These are phyloP conservation scores for Pestalotiopsis sp. DNA, from an alignment of 2,329 filamentous ascomycete genomes.

Conservation along the genomic window DNA sequence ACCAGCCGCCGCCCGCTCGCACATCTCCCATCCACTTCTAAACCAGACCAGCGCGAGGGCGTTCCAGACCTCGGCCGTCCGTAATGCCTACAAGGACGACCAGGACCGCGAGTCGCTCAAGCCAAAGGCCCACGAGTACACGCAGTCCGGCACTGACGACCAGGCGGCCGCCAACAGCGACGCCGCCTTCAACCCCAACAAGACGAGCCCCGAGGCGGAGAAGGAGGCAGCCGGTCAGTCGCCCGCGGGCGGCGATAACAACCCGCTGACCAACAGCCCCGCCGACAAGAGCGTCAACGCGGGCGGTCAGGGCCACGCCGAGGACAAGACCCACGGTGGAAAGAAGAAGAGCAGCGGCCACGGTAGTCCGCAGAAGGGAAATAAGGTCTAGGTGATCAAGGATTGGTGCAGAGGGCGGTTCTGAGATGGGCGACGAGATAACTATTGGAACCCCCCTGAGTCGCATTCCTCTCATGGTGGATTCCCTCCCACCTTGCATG, in stretches of 20 bases:
- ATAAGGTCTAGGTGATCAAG: conserved; percentile 31
- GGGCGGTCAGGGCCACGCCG: conserved; percentile 19
- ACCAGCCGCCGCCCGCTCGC: conserved; percentile 9
- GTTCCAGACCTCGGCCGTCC: conserved; percentile 32
- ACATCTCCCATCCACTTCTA: conserved; percentile 7
- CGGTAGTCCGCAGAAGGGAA: conserved; percentile 28
- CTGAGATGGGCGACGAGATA: neutral
- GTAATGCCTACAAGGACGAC: conserved; percentile 48
- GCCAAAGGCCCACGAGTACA: conserved; percentile 65
- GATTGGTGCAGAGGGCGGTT: conserved; percentile 9
- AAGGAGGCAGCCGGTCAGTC: conserved; percentile 38
- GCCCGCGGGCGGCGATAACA: conserved; percentile 23
- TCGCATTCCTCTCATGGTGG: neutral
- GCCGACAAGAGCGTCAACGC: conserved; percentile 44
- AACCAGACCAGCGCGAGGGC: conserved; percentile 18
- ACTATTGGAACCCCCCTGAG: neutral
- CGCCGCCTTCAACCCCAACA: conserved; percentile 68
- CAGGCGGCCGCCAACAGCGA: conserved; percentile 53
- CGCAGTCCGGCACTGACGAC: conserved; percentile 66
- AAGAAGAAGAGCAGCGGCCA: conserved; percentile 31
- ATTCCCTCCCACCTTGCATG: neutral
- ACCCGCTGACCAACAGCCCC: conserved; percentile 42
- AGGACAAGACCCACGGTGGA: conserved; percentile 32
- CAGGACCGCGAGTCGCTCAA: conserved; percentile 64
- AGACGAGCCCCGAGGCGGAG: conserved; percentile 66